Evolutionary conservation across 2,329 filamentous ascomycete species (phyloP).

Genomic region (Fusarium penzigii): DNA sequence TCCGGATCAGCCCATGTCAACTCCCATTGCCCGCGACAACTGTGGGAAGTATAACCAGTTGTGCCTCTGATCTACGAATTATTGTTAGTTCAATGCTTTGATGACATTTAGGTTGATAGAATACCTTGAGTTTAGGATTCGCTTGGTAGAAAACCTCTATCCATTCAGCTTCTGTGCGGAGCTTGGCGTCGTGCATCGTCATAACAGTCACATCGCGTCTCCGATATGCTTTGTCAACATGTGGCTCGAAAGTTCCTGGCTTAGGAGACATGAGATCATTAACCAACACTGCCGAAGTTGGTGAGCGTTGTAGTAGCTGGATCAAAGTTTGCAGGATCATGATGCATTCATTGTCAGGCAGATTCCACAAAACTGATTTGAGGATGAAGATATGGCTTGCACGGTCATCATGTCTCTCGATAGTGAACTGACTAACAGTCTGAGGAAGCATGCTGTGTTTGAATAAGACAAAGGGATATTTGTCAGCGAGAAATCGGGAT

Average conservation of each 20-base stretch:
- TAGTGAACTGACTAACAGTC: background rate
- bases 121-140: slow-evolving; percentile 5
- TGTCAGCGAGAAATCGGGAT: slow-evolving; percentile 8
- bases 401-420: background rate
- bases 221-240: slow-evolving; percentile 19
- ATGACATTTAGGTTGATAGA: background rate
- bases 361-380: slow-evolving; percentile 19
- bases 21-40: slow-evolving; percentile 19
- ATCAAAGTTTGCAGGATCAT: slow-evolving; percentile 33
- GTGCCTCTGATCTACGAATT: background rate
- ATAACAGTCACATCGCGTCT: slow-evolving; percentile 24
- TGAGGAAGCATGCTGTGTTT: slow-evolving; percentile 2
- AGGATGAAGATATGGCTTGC: slow-evolving; percentile 10
- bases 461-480: slow-evolving; percentile 2
- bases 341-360: slow-evolving; percentile 13
- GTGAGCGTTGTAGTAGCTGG: slow-evolving; percentile 19
- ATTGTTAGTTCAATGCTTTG: background rate
- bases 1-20: background rate
- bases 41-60: slow-evolving; percentile 13
- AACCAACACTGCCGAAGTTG: slow-evolving; percentile 6
- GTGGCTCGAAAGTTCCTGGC: slow-evolving; percentile 8
- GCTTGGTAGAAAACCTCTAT: slow-evolving; percentile 5
- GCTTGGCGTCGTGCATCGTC: slow-evolving; percentile 25
- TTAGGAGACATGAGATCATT: slow-evolving; percentile 20
- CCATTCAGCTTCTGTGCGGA: slow-evolving; percentile 17